Percentiles rank a stretch among this genome's conserved stretches.
phyloP scores from a whole-genome alignment of 257 asterid species.

The Ocimum tenuiflorum region DNA sequence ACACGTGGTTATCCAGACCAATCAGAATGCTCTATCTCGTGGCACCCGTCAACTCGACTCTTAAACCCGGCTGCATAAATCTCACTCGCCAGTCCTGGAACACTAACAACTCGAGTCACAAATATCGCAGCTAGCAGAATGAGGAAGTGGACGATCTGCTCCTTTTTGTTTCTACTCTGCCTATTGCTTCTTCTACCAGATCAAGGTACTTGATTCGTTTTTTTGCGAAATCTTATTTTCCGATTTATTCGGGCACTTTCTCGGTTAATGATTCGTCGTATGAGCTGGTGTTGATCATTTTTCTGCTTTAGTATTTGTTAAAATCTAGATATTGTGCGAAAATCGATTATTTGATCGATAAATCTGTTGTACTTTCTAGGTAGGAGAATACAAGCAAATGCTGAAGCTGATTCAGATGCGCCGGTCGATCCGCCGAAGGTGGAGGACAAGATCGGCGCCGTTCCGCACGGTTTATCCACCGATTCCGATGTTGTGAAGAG shows the following conservation, averaged over 20 bases:
- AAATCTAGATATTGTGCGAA: not conserved
- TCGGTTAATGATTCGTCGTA: not conserved
- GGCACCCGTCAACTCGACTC: conserved; percentile 13
- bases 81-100: conserved; percentile 1
- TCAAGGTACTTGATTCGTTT: conserved; percentile 45
- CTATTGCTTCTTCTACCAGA: conserved; percentile 69
- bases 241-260: not conserved
- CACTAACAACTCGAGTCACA: not conserved
- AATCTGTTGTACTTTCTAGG: conserved; percentile 30
- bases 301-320: not conserved
- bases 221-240: not conserved
- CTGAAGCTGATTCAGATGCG: conserved; percentile 60
- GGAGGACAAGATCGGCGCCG: conserved; percentile 76
- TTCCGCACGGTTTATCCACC: conserved; percentile 75
- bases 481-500: conserved; percentile 86
- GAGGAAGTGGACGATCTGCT: conserved; percentile 80
- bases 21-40: conserved; percentile 35
- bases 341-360: not conserved
- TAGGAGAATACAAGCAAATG: conserved; percentile 64
- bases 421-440: conserved; percentile 83
- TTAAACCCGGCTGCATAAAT: conserved; percentile 18
- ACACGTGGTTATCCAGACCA: conserved; percentile 41
- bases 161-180: conserved; percentile 56
- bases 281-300: not conserved
- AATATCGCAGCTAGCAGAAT: conserved; percentile 19